These are phyloP conservation scores for Fusarium pininemorale DNA, from an alignment of 2,329 filamentous ascomycete genomes.

Conservation along the genomic window DNA sequence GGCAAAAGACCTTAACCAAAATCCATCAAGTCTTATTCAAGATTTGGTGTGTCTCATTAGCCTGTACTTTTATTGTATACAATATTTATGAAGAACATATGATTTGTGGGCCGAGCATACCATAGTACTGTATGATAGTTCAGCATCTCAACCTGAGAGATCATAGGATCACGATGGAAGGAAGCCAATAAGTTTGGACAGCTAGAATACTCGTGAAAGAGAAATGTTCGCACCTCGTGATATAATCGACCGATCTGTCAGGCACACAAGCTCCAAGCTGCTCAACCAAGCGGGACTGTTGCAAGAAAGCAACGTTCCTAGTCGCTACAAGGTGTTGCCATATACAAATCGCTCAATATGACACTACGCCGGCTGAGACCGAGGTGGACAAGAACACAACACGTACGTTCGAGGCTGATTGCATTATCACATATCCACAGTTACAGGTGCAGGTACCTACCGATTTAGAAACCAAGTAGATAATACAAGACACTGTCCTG, in stretches of 20 bases:
- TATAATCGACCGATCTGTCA: slow-evolving; percentile 21
- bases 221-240: slow-evolving; percentile 16
- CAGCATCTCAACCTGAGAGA: background rate
- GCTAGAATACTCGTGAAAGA: background rate
- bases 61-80: slow-evolving; percentile 37
- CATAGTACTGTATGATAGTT: background rate
- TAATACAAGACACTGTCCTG: slow-evolving; percentile 11
- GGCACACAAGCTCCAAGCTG: background rate
- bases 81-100: background rate
- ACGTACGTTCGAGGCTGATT: slow-evolving; percentile 19
- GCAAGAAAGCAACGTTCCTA: slow-evolving; percentile 14
- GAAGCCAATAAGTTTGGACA: background rate
- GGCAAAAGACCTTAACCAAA: background rate
- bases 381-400: slow-evolving; percentile 11
- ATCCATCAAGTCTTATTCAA: background rate
- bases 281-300: background rate
- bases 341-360: slow-evolving; percentile 29
- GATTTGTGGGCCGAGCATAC: background rate
- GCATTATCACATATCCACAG: slow-evolving; percentile 23
- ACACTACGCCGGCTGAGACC: slow-evolving; percentile 14
- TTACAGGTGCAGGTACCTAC: background rate
- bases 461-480: slow-evolving; percentile 10
- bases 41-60: slow-evolving; percentile 5
- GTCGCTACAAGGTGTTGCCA: slow-evolving; percentile 7
- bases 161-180: background rate